Base-by-base conservation (phyloP, 768 basidiomycete genomes). In the Trametes maxima region DNA sequence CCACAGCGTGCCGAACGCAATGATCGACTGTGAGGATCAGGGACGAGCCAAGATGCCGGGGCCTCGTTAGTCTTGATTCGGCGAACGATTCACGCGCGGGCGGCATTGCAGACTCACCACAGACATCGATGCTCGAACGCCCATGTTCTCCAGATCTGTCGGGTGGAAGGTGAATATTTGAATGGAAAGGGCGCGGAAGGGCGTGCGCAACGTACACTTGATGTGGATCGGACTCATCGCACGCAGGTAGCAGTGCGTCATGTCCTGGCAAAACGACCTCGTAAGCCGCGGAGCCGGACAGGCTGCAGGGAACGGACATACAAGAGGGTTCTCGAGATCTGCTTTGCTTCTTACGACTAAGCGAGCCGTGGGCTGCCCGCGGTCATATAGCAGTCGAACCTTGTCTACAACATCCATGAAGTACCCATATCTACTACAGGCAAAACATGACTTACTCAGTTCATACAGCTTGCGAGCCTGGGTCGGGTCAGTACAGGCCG, bases 161-260 rank as follows among this genome's bases (percentile, higher is more conserved):
- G 33, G 35, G 22, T 49, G 11, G 3, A 13, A 13, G 2, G 48
- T 55, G 33, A 59, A 65, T 36, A n/a, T n/a, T n/a, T n/a, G 51
- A 46, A 24, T 37, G 56, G n/a, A 24, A n/a, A 45, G 12, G 57
- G 21, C 54, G 28, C 28, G n/a, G 19, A 42, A 24, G 22, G 43
- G 25, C 39, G 40, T 51, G 28, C 35, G 16, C 1, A 7, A 72
- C 82, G 33, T 63, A 88, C 87, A 93, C 75, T 91, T 86, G 61
- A 91, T 74, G 68, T 93, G 91, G 49, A 94, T 91, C 5, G 91
- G 92, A 64, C 87, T 89, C 90, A 94, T 92, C 0, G 90, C 90
- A n/a, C 91, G 83, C 10, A 93, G 76, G 65, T 88, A 90, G 57
- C 86, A 89, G 72, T 93, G 88, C 0, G 91, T 92, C 89, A 93